Evolutionary conservation across 768 basidiomycete species (phyloP).

Genomic region (Leucocoprinus leucothites): DNA sequence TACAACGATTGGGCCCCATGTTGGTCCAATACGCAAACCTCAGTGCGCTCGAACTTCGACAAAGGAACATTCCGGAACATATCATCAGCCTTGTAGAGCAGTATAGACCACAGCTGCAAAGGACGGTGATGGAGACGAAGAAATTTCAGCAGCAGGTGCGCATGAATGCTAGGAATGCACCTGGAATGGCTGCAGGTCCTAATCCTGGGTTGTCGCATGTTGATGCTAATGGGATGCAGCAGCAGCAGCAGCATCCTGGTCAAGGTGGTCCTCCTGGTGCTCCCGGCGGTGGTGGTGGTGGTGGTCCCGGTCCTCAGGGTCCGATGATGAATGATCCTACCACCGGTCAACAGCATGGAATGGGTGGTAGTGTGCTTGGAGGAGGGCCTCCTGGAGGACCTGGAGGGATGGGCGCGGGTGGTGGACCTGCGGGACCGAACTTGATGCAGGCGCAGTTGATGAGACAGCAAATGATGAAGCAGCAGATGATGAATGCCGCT

Average conservation of each 20-base stretch:
- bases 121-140: slow-evolving; percentile 33
- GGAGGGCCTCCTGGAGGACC: too few relatives aligned
- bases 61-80: slow-evolving; percentile 42
- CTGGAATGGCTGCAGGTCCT: slow-evolving; percentile 10
- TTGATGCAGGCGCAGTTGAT: not conserved
- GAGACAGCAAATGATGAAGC: slow-evolving; percentile 15
- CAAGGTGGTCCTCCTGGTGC: too few relatives aligned
- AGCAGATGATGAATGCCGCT: slow-evolving; percentile 3
- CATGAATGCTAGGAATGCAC: slow-evolving; percentile 14
- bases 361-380: not conserved
- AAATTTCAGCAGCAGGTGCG: slow-evolving; percentile 31
- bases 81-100: slow-evolving; percentile 57
- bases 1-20: not conserved
- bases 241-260: not conserved
- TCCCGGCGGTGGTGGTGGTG: too few relatives aligned
- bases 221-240: slow-evolving; percentile 13
- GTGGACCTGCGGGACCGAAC: too few relatives aligned
- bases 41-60: slow-evolving; percentile 49
- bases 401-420: too few relatives aligned
- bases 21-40: slow-evolving; percentile 40
- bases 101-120: slow-evolving; percentile 47
- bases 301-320: not conserved
- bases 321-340: slow-evolving; percentile 10
- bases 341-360: not conserved
- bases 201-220: not conserved